phyloP scores from a whole-genome alignment of 306 rosid species.

The Mucuna pruriens region DNA sequence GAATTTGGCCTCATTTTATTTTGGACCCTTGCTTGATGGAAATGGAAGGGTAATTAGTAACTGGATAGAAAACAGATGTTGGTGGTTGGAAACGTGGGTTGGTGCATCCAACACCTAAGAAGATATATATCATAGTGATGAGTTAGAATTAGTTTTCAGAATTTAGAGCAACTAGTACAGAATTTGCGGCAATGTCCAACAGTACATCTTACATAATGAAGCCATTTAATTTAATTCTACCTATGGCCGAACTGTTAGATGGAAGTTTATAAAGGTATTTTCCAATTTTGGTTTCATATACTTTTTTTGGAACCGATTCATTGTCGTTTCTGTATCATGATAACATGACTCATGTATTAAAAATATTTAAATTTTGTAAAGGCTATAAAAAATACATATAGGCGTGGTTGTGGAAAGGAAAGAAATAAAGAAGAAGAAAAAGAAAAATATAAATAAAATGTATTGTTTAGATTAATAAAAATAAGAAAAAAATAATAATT shows the following conservation, averaged over 20 bases:
- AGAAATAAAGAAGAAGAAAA: too few species aligned
- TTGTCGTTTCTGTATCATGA: neutral
- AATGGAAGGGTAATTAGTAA: neutral
- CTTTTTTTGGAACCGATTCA: neutral
- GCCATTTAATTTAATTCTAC: neutral
- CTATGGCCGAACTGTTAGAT: neutral
- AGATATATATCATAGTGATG: neutral
- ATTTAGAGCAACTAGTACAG: neutral
- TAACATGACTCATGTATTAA: neutral
- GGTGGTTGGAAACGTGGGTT: neutral
- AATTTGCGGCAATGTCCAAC: neutral
- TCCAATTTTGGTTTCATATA: neutral
- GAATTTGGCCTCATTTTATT: neutral
- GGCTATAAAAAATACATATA: too few species aligned
- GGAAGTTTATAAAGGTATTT: neutral
- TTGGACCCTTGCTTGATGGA: neutral
- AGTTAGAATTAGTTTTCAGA: neutral
- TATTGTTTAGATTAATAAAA: too few species aligned
- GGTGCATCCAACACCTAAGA: neutral
- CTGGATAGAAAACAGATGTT: neutral
- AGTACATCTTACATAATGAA: neutral
- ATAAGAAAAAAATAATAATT: too few species aligned
- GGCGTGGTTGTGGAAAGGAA: too few species aligned
- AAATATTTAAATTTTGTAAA: neutral
- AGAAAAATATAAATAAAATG: too few species aligned